A percentile compares a stretch with the other conserved stretches of the same genome.
These are phyloP conservation scores for Gyrodon lividus DNA, from an alignment of 768 basidiomycete genomes.

Conservation along the genomic window DNA sequence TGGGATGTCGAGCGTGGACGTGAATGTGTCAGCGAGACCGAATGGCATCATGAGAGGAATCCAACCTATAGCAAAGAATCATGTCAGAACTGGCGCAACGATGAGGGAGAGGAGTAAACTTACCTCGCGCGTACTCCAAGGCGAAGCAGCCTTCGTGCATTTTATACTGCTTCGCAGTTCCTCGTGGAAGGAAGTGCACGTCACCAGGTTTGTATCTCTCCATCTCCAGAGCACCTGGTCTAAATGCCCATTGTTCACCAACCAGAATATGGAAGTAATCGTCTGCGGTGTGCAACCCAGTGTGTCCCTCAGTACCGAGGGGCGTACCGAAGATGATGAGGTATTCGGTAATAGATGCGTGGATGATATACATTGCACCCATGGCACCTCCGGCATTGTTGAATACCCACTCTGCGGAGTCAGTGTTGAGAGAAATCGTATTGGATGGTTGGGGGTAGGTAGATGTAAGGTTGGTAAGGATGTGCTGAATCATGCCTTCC, in stretches of 20 bases:
- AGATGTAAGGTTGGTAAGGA: conserved; percentile 74
- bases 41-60: conserved; percentile 97
- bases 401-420: conserved; percentile 86
- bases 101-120: conserved; percentile 17
- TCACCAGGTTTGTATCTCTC: conserved; percentile 84
- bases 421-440: conserved; percentile 47
- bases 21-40: conserved; percentile 80
- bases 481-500: conserved; percentile 73
- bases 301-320: conserved; percentile 94
- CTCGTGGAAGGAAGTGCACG: conserved; percentile 81
- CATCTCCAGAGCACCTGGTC: conserved; percentile 75
- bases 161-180: conserved; percentile 93
- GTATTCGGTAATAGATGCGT: conserved; percentile 96
- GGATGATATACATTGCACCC: conserved; percentile 98
- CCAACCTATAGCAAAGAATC: conserved; percentile 67
- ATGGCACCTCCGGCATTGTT: conserved; percentile 98
- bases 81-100: background rate
- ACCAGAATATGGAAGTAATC: conserved; percentile 96
- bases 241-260: conserved; percentile 95
- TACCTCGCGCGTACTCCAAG: conserved; percentile 91
- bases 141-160: conserved; percentile 97
- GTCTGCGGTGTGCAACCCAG: conserved; percentile 91
- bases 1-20: conserved; percentile 85
- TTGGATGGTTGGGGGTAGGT: conserved; percentile 63
- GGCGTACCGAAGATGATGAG: conserved; percentile 95